A percentile compares a stretch with the other conserved stretches of the same genome.
Conservation (phyloP, 2,329 filamentous ascomycete genomes). For the Pseudocercospora fijiensis region DNA sequence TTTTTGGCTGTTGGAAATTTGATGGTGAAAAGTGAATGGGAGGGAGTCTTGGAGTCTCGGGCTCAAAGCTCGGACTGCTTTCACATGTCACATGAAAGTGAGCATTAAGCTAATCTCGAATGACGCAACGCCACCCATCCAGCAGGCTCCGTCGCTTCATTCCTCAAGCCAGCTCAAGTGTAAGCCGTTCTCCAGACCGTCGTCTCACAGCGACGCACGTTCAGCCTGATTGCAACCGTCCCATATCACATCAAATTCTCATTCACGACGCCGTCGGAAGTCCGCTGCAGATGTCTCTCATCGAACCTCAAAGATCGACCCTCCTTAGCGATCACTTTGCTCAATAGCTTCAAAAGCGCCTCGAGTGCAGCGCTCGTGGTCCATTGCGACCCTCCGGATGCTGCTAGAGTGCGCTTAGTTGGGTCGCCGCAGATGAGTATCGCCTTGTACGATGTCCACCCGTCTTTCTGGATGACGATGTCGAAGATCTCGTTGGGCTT, state of each 20-base stretch:
- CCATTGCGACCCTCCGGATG: background rate
- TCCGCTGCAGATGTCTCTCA: background rate
- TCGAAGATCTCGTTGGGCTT: background rate
- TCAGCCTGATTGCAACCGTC: background rate
- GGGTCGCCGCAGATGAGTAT: background rate
- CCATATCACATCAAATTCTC: background rate
- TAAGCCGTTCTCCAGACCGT: too few species aligned
- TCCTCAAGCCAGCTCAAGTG: background rate
- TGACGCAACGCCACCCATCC: background rate
- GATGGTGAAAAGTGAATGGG: background rate
- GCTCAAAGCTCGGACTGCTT: background rate
- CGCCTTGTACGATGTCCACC: background rate
- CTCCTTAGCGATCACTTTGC: background rate
- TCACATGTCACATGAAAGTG: background rate
- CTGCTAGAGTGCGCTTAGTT: background rate
- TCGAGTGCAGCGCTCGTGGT: background rate
- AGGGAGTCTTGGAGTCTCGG: background rate
- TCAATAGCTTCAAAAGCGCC: background rate
- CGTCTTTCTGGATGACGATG: background rate
- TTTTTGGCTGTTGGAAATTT: background rate
- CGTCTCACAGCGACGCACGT: background rate
- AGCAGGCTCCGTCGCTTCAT: background rate
- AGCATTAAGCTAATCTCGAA: background rate
- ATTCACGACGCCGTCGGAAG: background rate
- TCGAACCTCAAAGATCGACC: background rate